Base-by-base conservation (phyloP, 139 green algal genomes). In the Chlamydomonas urium region DNA sequence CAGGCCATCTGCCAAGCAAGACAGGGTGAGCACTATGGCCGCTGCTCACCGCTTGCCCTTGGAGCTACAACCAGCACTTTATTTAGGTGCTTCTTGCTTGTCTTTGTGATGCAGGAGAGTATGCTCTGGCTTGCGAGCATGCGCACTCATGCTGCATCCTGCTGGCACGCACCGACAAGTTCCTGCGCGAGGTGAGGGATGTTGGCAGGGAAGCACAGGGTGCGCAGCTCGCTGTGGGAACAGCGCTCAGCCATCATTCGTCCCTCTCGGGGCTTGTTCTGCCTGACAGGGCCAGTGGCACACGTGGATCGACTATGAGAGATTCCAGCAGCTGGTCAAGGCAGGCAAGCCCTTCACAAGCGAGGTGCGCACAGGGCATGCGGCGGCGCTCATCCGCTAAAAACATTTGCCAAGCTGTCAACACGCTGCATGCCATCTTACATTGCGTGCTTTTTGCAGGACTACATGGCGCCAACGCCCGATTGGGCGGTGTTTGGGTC, bases 221-320 rank as follows among this genome's bases (percentile, higher is more conserved):
- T n/a, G n/a, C n/a, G n/a, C n/a, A n/a, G n/a, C n/a, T n/a, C n/a
- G n/a, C n/a, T n/a, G n/a, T n/a, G n/a, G n/a, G n/a, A n/a, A n/a
- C n/a, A n/a, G n/a, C n/a, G n/a, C n/a, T n/a, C n/a, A n/a, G n/a
- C n/a, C n/a, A n/a, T n/a, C n/a, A n/a, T n/a, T n/a, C n/a, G n/a
- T n/a, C n/a, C n/a, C n/a, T n/a, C n/a, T n/a, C n/a, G n/a, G n/a
- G n/a, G n/a, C n/a, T n/a, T n/a, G n/a, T n/a, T n/a, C n/a, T n/a
- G n/a, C n/a, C n/a, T n/a, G n/a, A n/a, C n/a, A n/a, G n/a, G n/a
- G n/a, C n/a, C n/a, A n/a, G 38, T 96, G 90, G 90, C 86, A 93
- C 83, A 96, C 90, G 5, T 93, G 87, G 87, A 96, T 96, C 65
- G 85, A 96, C 76, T 96, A 96, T 73, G 82, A 77, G 31, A 29